Evolutionary conservation across 1,284 basidiomycete genomes (phyloP), one percentile per base, ranked within the genome.

Genomic region (Abortiporus biennis): DNA sequence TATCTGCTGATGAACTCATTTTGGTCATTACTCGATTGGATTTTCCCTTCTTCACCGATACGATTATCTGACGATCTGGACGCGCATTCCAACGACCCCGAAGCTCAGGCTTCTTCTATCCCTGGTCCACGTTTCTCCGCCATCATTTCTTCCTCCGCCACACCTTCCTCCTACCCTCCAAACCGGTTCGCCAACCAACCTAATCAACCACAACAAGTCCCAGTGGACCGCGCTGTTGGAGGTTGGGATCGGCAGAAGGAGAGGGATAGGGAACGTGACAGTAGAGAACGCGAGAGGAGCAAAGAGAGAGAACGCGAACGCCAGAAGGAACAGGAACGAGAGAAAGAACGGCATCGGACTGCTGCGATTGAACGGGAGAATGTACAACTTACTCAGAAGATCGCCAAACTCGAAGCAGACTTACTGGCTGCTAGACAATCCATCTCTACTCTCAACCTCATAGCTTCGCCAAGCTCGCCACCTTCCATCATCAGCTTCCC

Each of bases 301-400:
- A 42, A 47, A 6, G 54, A 56, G 11, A 46, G 38, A 19, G 48
- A 54, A 43, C 33, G 50, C 19, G 49, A 48, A 12, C 42, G 45
- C 22, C 43, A 52, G 23, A 38, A 45, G 16, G 57, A 56, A 38
- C 13, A 38, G 15, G 54, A 54, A 32, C 38, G 50, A 16, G 53
- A 53, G 38, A 48, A 52, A 36, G 51, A 56, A 22, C 51, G 54
- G 31, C 50, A 56, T 43, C 52, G 50, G 30, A 49, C 56, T 22
- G 50, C 48, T 20, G 42, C 47, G 20, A 48, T 61, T 29, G 54
- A 59, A 42, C 53, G 53, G 40, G 60, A 62, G 36, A 61, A 59
- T 40, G 54, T 50, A 16, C 45, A 44, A 17, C 44, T 61, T 19
- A 48, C 49, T 31, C 47, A 53, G 40, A 48, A 55, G 44, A 43